Percentiles rank a stretch among this genome's conserved stretches.
Evolutionary conservation across 2,329 filamentous ascomycete species (phyloP).

Genomic region (Hymenoscyphus fructigenus): DNA sequence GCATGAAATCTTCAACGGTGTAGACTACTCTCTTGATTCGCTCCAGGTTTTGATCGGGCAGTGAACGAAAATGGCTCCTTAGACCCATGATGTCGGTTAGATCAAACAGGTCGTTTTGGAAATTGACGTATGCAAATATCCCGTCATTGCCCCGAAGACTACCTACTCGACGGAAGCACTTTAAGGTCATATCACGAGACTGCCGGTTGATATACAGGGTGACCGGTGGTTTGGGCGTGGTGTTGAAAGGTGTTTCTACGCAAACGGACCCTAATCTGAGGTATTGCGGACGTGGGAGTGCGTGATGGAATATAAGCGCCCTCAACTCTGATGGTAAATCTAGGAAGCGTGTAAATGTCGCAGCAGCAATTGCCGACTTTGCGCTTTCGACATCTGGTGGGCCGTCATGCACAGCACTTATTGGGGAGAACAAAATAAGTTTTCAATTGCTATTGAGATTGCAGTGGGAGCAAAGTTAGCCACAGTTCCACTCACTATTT

Average conservation of each 20-base stretch:
- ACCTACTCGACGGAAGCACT: not conserved
- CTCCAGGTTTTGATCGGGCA: not conserved
- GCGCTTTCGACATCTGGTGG: too few species aligned
- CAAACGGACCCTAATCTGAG: not conserved
- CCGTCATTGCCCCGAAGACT: not conserved
- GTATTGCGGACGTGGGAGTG: not conserved
- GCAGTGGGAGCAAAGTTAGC: too few species aligned
- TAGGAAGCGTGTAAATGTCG: not conserved
- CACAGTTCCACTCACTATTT: too few species aligned
- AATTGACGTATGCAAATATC: not conserved
- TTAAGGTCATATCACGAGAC: not conserved
- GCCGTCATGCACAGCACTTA: too few species aligned
- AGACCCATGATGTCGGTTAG: not conserved
- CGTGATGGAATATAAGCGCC: not conserved
- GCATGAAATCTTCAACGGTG: not conserved
- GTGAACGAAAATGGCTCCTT: not conserved
- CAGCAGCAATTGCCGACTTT: too few species aligned
- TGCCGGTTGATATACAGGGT: not conserved
- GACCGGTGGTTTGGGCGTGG: not conserved
- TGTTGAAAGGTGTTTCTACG: not conserved
- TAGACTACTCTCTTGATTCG: not conserved
- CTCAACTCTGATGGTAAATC: not conserved
- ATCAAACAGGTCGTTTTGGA: not conserved
- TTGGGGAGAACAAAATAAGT: too few species aligned
- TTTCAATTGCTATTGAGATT: too few species aligned